phyloP scores from a whole-genome alignment of 2,329 filamentous ascomycete genomes.

The Decorospora gaudefroyi region DNA sequence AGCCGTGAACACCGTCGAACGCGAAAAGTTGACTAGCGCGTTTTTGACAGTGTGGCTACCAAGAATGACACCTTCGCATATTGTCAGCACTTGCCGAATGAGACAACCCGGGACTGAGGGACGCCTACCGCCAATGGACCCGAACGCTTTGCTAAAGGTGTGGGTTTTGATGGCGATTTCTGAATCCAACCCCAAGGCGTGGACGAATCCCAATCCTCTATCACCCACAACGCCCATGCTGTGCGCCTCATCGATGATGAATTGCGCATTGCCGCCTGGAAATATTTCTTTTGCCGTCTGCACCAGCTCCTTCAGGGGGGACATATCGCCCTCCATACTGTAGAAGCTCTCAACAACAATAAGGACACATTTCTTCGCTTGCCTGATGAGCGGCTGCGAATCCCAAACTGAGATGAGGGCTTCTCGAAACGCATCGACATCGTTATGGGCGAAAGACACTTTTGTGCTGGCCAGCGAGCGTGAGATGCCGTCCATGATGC shows the following conservation, averaged over 20 bases:
- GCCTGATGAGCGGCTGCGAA: slow-evolving; percentile 22
- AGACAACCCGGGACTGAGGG: too few relatives aligned
- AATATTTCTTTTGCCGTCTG: slow-evolving; percentile 60
- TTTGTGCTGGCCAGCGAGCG: slow-evolving; percentile 58
- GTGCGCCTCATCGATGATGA: slow-evolving; percentile 71
- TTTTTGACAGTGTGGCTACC: too few relatives aligned
- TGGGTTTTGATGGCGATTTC: slow-evolving; percentile 36
- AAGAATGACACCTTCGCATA: too few relatives aligned
- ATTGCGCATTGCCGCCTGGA: slow-evolving; percentile 62
- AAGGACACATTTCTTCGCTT: slow-evolving; percentile 39
- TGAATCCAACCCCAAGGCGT: slow-evolving; percentile 28
- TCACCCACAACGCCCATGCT: slow-evolving; percentile 64
- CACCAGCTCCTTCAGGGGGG: slow-evolving; percentile 65
- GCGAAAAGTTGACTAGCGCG: too few relatives aligned
- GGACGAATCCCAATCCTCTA: slow-evolving; percentile 61
- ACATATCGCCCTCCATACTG: slow-evolving; percentile 80
- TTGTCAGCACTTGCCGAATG: too few relatives aligned
- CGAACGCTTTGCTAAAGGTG: slow-evolving; percentile 36
- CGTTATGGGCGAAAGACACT: slow-evolving; percentile 62
- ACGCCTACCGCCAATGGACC: slow-evolving; percentile 31
- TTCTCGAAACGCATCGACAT: slow-evolving; percentile 41
- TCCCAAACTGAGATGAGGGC: slow-evolving; percentile 47
- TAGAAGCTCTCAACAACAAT: slow-evolving; percentile 54
- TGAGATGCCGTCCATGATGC: slow-evolving; percentile 74
- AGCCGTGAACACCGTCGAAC: too few relatives aligned